Percentiles rank a stretch among this genome's conserved stretches.
Conservation (phyloP, 306 rosid species). For the Ziziphus jujuba region DNA sequence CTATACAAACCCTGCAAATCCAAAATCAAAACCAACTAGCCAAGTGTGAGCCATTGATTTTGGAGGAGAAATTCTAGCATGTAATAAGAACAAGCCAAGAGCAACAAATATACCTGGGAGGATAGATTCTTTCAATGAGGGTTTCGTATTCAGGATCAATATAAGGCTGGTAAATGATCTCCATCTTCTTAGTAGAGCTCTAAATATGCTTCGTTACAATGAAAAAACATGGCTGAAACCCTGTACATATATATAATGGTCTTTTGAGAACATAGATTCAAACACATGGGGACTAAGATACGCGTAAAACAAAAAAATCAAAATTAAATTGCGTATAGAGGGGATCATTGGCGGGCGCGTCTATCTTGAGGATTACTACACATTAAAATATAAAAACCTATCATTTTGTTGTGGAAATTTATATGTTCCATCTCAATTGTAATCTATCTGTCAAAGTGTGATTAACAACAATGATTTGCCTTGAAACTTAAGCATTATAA, state of each 20-base stretch:
- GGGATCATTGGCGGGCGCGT: slow-evolving; percentile 31
- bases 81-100: not conserved
- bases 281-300: not conserved
- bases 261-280: slow-evolving; percentile 6
- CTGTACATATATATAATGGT: slow-evolving; percentile 2
- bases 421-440: not conserved
- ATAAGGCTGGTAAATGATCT: slow-evolving; percentile 50
- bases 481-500: too few relatives aligned
- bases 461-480: too few relatives aligned
- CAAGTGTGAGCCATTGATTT: not conserved
- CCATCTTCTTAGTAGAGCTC: slow-evolving; percentile 40
- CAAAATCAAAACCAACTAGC: slow-evolving; percentile 1
- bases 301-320: slow-evolving; percentile 1
- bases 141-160: slow-evolving; percentile 68
- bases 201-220: not conserved
- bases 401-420: not conserved
- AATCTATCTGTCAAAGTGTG: too few relatives aligned
- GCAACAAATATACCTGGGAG: slow-evolving; percentile 60
- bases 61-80: not conserved
- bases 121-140: slow-evolving; percentile 79
- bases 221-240: slow-evolving; percentile 9
- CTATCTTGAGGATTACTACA: not conserved
- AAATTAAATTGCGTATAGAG: not conserved
- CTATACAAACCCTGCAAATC: slow-evolving; percentile 74
- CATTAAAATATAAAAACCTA: not conserved